Evolutionary conservation across 768 basidiomycete species (phyloP).

Genomic region (Leccinellum albellum): DNA sequence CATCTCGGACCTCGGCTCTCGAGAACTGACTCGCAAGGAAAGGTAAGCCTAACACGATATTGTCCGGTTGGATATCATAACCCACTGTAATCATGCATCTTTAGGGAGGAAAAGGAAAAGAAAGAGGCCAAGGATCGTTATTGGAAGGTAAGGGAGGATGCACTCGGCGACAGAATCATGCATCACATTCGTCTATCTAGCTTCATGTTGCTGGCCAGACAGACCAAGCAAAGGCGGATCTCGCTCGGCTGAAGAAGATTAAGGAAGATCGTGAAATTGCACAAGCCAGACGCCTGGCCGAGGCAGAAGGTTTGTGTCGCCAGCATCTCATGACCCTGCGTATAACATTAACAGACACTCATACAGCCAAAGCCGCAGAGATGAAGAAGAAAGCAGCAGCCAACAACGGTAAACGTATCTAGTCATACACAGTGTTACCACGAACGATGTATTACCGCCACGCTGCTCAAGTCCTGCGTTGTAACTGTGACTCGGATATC

Average conservation of each 20-base stretch:
- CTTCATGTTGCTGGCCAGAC: slow-evolving; percentile 83
- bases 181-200: slow-evolving; percentile 32
- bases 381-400: slow-evolving; percentile 52
- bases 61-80: background rate
- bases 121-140: slow-evolving; percentile 84
- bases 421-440: slow-evolving; percentile 20
- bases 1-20: slow-evolving; percentile 68
- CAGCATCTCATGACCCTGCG: background rate
- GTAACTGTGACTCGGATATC: background rate
- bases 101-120: slow-evolving; percentile 89
- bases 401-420: slow-evolving; percentile 25
- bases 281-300: slow-evolving; percentile 83
- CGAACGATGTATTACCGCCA: slow-evolving; percentile 3
- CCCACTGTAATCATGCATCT: background rate
- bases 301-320: slow-evolving; percentile 64
- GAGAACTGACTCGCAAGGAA: slow-evolving; percentile 62
- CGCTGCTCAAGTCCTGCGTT: background rate
- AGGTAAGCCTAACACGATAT: slow-evolving; percentile 38
- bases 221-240: slow-evolving; percentile 82
- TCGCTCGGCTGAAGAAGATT: slow-evolving; percentile 82
- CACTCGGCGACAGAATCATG: background rate
- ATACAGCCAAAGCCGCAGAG: slow-evolving; percentile 61
- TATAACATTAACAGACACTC: background rate
- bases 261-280: slow-evolving; percentile 85
- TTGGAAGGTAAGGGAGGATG: slow-evolving; percentile 59